phyloP scores from a whole-genome alignment of 768 basidiomycete species.

The Dendrothele bispora region DNA sequence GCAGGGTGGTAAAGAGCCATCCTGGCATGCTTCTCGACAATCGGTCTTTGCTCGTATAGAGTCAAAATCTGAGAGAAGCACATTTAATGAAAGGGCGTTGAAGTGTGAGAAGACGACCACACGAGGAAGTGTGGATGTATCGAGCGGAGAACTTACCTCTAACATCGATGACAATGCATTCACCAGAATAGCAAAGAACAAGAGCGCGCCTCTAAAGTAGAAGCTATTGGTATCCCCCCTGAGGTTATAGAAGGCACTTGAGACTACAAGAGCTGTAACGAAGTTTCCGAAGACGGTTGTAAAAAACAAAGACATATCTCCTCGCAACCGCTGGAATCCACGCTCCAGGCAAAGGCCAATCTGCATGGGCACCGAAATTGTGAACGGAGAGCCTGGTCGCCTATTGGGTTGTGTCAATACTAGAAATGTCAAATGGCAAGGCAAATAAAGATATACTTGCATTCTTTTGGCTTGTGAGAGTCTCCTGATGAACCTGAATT shows the following conservation, averaged over 20 bases:
- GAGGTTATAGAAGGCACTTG: conserved; percentile 40
- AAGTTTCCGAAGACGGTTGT: conserved; percentile 18
- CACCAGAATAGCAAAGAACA: conserved; percentile 38
- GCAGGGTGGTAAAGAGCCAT: conserved; percentile 41
- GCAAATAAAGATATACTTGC: conserved; percentile 11
- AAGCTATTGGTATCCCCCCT: conserved; percentile 35
- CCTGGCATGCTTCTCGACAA: conserved; percentile 38
- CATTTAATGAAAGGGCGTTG: not conserved
- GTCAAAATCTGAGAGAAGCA: conserved; percentile 20
- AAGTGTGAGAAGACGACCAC: not conserved
- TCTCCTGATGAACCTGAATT: conserved; percentile 28
- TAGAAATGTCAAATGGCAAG: not conserved
- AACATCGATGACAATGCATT: conserved; percentile 34
- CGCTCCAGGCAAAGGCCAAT: conserved; percentile 42
- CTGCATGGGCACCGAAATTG: conserved; percentile 42
- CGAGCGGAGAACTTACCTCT: conserved; percentile 20
- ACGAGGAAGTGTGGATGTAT: too few relatives aligned
- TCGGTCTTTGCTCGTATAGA: conserved; percentile 28
- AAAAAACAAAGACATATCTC: conserved; percentile 29
- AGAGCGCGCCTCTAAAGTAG: conserved; percentile 38
- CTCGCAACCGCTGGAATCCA: conserved; percentile 43
- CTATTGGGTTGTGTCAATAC: too few relatives aligned
- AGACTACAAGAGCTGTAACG: conserved; percentile 14
- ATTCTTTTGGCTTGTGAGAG: conserved; percentile 37
- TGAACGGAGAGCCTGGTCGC: conserved; percentile 33